phyloP scores from a whole-genome alignment of 2,329 filamentous ascomycete genomes.

The Phyllosticta citriasiana region DNA sequence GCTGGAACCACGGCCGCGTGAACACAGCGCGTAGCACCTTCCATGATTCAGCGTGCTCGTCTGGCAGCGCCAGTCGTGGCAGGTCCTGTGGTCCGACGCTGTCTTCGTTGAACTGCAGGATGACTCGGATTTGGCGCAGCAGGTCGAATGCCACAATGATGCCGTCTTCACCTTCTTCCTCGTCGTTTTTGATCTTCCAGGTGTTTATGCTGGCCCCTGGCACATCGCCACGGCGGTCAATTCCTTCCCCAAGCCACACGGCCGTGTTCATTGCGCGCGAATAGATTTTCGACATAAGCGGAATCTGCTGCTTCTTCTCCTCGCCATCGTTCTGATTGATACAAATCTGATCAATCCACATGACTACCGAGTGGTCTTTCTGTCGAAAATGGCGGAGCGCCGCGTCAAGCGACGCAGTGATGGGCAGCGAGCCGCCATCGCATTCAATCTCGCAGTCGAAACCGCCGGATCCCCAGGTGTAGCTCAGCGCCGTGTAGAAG shows the following conservation, averaged over 20 bases:
- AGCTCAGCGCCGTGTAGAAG: conserved; percentile 19
- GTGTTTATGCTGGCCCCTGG: too few relatives aligned
- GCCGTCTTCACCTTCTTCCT: conserved; percentile 14
- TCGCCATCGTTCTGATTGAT: conserved; percentile 10
- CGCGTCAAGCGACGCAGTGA: neutral
- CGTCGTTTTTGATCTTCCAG: neutral
- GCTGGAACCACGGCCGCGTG: conserved; percentile 15
- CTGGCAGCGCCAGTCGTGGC: conserved; percentile 13
- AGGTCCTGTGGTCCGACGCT: conserved; percentile 15
- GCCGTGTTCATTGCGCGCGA: neutral
- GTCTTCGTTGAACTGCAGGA: conserved; percentile 13
- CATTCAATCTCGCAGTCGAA: conserved; percentile 14
- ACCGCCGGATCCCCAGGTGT: conserved; percentile 16
- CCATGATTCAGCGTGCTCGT: conserved; percentile 12
- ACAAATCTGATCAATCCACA: conserved; percentile 13
- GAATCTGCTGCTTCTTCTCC: conserved; percentile 9
- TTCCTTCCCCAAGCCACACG: conserved; percentile 14
- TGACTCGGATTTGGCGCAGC: conserved; percentile 11
- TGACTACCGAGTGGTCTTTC: neutral
- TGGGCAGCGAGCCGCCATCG: neutral
- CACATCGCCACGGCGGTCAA: neutral
- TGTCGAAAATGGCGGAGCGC: neutral
- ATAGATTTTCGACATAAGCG: conserved; percentile 8
- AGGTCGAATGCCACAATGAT: conserved; percentile 14
- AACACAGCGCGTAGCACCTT: conserved; percentile 14